Conservation (phyloP, 2,329 filamentous ascomycete species). For the Fusarium sp. region DNA sequence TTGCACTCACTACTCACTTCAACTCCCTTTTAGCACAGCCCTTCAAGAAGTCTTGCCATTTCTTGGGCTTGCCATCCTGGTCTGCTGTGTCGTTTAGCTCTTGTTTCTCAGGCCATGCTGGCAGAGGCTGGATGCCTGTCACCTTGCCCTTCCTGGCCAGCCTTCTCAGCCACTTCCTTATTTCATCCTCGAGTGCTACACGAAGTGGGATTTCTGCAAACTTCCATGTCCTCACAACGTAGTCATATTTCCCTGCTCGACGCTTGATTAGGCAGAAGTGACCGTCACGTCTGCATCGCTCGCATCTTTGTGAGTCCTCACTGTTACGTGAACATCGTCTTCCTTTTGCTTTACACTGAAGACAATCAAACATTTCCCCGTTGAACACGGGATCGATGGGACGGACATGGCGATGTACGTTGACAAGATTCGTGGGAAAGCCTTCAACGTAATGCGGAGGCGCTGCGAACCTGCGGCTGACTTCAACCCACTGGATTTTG, state of each 20-base stretch:
- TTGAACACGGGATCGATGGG: slow-evolving; percentile 1
- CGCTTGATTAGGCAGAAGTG: slow-evolving; percentile 54
- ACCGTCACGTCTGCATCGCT: slow-evolving; percentile 46
- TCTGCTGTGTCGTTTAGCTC: background rate
- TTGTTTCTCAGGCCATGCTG: slow-evolving; percentile 38
- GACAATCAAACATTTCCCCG: slow-evolving; percentile 31
- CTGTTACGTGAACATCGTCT: slow-evolving; percentile 46
- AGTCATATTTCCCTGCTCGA: slow-evolving; percentile 64
- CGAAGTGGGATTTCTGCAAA: slow-evolving; percentile 12
- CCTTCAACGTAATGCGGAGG: slow-evolving; percentile 50
- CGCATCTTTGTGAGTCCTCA: slow-evolving; percentile 22
- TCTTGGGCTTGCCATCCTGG: slow-evolving; percentile 8
- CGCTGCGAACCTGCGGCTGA: slow-evolving; percentile 9
- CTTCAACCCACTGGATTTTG: slow-evolving; percentile 12
- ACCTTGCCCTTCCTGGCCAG: background rate
- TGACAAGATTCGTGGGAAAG: slow-evolving; percentile 40
- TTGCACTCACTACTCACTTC: background rate
- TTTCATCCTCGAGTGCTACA: background rate
- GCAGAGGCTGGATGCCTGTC: slow-evolving; percentile 12
- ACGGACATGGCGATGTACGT: slow-evolving; percentile 32
- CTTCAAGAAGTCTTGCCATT: slow-evolving; percentile 35
- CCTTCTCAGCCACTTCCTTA: slow-evolving; percentile 13
- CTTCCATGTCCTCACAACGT: slow-evolving; percentile 57
- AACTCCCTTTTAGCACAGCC: background rate
- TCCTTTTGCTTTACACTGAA: slow-evolving; percentile 43